Conservation (phyloP, 352 stramenopile species). For the Phytophthora colocasiae region DNA sequence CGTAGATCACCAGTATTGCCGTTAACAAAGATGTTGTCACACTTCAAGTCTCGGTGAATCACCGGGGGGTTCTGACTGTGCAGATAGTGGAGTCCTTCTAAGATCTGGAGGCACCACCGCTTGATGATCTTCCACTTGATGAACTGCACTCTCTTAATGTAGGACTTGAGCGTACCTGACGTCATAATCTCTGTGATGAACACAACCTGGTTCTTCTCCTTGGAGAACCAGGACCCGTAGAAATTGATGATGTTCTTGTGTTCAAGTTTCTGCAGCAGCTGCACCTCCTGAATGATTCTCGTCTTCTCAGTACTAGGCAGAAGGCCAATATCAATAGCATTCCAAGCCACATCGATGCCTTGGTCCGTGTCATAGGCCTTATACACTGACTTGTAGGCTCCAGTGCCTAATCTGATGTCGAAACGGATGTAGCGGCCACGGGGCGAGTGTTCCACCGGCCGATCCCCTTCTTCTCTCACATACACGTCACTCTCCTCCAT, state of each 20-base stretch:
- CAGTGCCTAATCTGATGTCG: slow-evolving; percentile 82
- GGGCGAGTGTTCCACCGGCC: slow-evolving; percentile 78
- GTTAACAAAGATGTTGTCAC: slow-evolving; percentile 99
- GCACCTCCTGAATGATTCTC: slow-evolving; percentile 98
- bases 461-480: slow-evolving; percentile 76
- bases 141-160: slow-evolving; percentile 98
- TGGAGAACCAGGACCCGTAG: slow-evolving; percentile 98
- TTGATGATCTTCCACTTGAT: slow-evolving; percentile 99
- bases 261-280: slow-evolving; percentile 96
- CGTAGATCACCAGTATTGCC: slow-evolving; percentile 97
- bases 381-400: slow-evolving; percentile 93
- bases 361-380: slow-evolving; percentile 98
- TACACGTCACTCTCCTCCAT: slow-evolving; percentile 81
- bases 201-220: slow-evolving; percentile 98
- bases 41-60: slow-evolving; percentile 95
- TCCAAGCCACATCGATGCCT: slow-evolving; percentile 99
- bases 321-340: slow-evolving; percentile 97
- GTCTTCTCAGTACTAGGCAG: slow-evolving; percentile 95
- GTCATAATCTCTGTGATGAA: slow-evolving; percentile 99
- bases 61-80: slow-evolving; percentile 91
- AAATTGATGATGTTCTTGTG: slow-evolving; percentile 99
- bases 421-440: slow-evolving; percentile 89
- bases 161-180: slow-evolving; percentile 94
- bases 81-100: slow-evolving; percentile 95
- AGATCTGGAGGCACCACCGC: slow-evolving; percentile 97